Conservation (phyloP, 129 eudicot genomes). For the Pseudognaphalium luteoalbum region DNA sequence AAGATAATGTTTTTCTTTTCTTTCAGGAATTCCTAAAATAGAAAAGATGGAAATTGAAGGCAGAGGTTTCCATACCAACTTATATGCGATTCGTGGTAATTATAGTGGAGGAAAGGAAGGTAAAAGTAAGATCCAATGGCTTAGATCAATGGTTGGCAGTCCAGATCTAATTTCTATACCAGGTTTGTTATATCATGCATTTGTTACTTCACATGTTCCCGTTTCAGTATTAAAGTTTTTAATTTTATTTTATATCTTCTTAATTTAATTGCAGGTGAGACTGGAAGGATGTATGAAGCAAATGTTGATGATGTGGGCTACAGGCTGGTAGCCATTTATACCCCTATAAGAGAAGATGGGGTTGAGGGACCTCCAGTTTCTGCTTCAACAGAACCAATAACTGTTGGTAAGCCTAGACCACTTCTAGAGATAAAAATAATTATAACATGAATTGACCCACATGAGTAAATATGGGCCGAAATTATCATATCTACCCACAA, state of each 20-base stretch:
- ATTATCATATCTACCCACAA: not conserved
- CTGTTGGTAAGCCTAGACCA: slow-evolving; percentile 63
- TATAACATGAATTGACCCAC: not conserved
- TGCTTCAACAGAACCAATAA: slow-evolving; percentile 87
- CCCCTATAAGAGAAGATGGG: slow-evolving; percentile 96
- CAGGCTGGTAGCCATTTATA: slow-evolving; percentile 90
- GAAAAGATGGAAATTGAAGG: slow-evolving; percentile 97
- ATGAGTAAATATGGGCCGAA: not conserved
- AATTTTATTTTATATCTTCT: not conserved
- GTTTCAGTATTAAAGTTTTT: not conserved
- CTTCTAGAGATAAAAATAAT: not conserved
- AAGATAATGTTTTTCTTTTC: not conserved
- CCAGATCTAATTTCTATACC: slow-evolving; percentile 95
- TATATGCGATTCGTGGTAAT: slow-evolving; percentile 79
- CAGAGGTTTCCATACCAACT: slow-evolving; percentile 95
- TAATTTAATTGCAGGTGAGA: slow-evolving; percentile 64
- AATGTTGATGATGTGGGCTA: slow-evolving; percentile 99
- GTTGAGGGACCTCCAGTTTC: slow-evolving; percentile 89
- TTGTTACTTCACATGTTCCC: not conserved
- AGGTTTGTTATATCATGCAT: slow-evolving; percentile 50
- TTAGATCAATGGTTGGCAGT: slow-evolving; percentile 98
- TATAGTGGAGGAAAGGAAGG: slow-evolving; percentile 98
- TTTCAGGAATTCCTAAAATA: slow-evolving; percentile 81
- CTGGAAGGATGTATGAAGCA: slow-evolving; percentile 99
- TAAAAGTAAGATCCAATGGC: slow-evolving; percentile 97